Evolutionary conservation across 2,329 filamentous ascomycete species (phyloP).

Genomic region (Allantophomopsis lycopodina): DNA sequence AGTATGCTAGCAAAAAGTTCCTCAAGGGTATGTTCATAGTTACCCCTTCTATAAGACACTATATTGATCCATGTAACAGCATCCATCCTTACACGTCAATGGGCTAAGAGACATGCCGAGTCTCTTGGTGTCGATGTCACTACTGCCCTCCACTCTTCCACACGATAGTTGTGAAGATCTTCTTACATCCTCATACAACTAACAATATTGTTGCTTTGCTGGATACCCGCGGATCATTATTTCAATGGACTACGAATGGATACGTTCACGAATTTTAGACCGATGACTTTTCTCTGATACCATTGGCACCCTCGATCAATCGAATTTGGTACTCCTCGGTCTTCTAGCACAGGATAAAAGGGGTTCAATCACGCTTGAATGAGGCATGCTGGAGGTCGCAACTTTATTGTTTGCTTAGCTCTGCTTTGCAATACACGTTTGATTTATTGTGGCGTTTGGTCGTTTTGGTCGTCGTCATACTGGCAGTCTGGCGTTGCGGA

Average conservation of each 20-base stretch:
- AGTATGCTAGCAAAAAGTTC: conserved; percentile 99
- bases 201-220: conserved; percentile 14
- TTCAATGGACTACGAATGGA: conserved; percentile 19
- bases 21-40: conserved; percentile 62
- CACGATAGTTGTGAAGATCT: conserved; percentile 11
- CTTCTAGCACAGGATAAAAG: too few species aligned
- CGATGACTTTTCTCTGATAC: conserved; percentile 8
- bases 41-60: neutral
- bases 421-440: too few species aligned
- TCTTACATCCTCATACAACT: conserved; percentile 10
- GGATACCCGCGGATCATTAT: conserved; percentile 17
- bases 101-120: conserved; percentile 71
- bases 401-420: too few species aligned
- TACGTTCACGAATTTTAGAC: conserved; percentile 13
- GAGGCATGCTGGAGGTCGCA: too few species aligned
- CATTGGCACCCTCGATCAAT: neutral
- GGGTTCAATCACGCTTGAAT: too few species aligned
- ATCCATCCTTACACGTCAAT: conserved; percentile 80
- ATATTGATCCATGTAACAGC: conserved; percentile 35
- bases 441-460: too few species aligned
- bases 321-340: too few species aligned
- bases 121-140: conserved; percentile 34
- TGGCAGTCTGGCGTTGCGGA: too few species aligned
- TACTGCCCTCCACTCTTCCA: conserved; percentile 14
- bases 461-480: too few species aligned